Evolutionary conservation across 805 yeast genomes (phyloP).

Genomic region (Hanseniaspora pseudoguilliermondii): DNA sequence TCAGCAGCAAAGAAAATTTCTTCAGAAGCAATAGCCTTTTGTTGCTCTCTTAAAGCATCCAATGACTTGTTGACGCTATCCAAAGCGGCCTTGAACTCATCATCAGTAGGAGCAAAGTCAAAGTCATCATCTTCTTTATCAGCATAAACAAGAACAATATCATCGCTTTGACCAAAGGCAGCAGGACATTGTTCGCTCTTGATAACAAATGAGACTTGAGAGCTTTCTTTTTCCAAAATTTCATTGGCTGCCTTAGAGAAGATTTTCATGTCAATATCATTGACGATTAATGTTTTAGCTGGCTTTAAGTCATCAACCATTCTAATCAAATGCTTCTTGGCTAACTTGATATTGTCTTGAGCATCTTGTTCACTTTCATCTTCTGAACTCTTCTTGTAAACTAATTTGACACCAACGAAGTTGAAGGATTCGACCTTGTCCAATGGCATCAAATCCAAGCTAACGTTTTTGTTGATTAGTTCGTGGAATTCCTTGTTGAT

Average conservation of each 20-base stretch:
- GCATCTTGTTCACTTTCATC: constrained; percentile 21
- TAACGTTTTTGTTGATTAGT: constrained; percentile 31
- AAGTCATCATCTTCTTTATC: constrained; percentile 34
- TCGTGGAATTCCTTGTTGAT: constrained; percentile 26
- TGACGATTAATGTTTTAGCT: constrained; percentile 40
- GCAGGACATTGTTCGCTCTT: constrained; percentile 42
- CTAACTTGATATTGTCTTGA: constrained; percentile 38
- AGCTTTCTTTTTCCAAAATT: constrained; percentile 20
- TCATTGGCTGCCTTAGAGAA: constrained; percentile 24
- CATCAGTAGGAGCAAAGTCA: constrained; percentile 60
- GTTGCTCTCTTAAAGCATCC: constrained; percentile 45
- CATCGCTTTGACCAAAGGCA: neutral
- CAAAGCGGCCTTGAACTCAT: constrained; percentile 46
- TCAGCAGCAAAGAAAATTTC: constrained; percentile 39
- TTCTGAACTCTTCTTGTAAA: constrained; percentile 23
- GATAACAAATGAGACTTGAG: constrained; percentile 43
- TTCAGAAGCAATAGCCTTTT: constrained; percentile 38
- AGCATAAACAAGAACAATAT: neutral
- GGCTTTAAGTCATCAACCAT: constrained; percentile 66
- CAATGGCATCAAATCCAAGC: constrained; percentile 37
- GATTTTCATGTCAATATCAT: constrained; percentile 47
- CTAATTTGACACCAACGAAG: constrained; percentile 48
- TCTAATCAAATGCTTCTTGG: constrained; percentile 61
- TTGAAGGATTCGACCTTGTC: constrained; percentile 33
- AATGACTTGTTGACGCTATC: constrained; percentile 41